Percentiles rank a stretch among this genome's conserved stretches.
phyloP scores from a whole-genome alignment of 495 filamentous ascomycete genomes.

The Cetradonia linearis region DNA sequence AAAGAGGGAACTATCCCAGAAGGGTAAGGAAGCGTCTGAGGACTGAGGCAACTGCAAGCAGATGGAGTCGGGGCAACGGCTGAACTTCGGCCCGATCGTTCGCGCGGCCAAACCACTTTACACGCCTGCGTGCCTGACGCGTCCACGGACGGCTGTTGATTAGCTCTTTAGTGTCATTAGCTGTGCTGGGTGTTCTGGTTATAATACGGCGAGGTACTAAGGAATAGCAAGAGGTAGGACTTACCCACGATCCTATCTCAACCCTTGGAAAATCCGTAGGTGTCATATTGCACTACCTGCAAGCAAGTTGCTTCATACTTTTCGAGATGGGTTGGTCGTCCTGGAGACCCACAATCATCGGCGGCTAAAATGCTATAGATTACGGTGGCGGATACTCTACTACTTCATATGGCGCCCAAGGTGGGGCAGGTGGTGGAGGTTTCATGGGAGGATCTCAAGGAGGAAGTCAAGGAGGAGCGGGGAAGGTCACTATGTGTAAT shows the following conservation, averaged over 20 bases:
- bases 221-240: neutral
- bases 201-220: neutral
- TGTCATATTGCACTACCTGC: neutral
- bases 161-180: neutral
- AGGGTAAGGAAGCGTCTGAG: too few species aligned
- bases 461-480: constrained; percentile 39
- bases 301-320: neutral
- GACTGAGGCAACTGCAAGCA: too few species aligned
- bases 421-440: constrained; percentile 53
- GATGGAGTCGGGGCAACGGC: too few species aligned
- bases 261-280: neutral
- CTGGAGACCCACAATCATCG: neutral
- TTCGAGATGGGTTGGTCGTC: constrained; percentile 14
- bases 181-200: neutral
- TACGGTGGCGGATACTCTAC: constrained; percentile 40
- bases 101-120: constrained; percentile 16
- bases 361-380: constrained; percentile 2
- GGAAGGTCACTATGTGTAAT: constrained; percentile 26
- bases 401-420: constrained; percentile 50
- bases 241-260: neutral
- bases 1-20: too few species aligned
- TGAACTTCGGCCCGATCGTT: constrained; percentile 1
- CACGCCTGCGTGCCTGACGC: constrained; percentile 11
- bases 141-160: neutral
- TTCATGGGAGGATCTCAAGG: constrained; percentile 47